Percentiles rank a stretch among this genome's conserved stretches.
Conservation (phyloP, 179 eudicot species). For the Sideroxylon spinosum region DNA sequence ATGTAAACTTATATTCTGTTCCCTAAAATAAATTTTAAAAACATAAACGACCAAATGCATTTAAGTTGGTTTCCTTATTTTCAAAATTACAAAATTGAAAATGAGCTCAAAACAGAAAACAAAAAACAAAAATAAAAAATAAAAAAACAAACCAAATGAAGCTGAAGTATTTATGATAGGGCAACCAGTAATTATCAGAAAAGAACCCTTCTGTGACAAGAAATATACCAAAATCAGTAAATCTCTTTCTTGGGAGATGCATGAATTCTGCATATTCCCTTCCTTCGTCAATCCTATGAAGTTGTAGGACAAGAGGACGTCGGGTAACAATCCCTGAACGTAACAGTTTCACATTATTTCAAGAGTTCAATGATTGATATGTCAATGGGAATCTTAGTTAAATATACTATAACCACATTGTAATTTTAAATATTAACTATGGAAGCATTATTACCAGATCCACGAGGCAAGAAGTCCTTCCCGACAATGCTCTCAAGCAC, state of each 20-base stretch:
- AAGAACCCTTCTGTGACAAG: not conserved
- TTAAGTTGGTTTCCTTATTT: too few species aligned
- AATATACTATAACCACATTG: not conserved
- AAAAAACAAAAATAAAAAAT: too few species aligned
- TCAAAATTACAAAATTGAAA: too few species aligned
- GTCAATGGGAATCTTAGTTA: not conserved
- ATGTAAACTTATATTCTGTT: too few species aligned
- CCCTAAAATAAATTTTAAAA: too few species aligned
- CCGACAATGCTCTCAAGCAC: conserved; percentile 96
- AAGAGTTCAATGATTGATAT: not conserved
- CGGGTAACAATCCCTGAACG: conserved; percentile 89
- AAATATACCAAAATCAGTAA: conserved; percentile 81
- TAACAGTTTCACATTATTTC: not conserved
- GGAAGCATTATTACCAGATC: conserved; percentile 63
- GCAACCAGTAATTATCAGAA: not conserved
- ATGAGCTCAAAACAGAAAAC: too few species aligned
- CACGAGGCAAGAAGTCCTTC: conserved; percentile 98
- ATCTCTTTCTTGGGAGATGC: conserved; percentile 72
- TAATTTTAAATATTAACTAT: not conserved
- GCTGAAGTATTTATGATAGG: not conserved
- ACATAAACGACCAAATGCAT: too few species aligned
- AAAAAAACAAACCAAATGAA: too few species aligned
- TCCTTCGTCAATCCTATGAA: conserved; percentile 81
- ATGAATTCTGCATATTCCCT: conserved; percentile 96
- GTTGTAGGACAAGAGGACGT: conserved; percentile 94